These are phyloP conservation scores for Dryadomyces quercus-mongolicae DNA, from an alignment of 2,329 filamentous ascomycete species.

Conservation along the genomic window DNA sequence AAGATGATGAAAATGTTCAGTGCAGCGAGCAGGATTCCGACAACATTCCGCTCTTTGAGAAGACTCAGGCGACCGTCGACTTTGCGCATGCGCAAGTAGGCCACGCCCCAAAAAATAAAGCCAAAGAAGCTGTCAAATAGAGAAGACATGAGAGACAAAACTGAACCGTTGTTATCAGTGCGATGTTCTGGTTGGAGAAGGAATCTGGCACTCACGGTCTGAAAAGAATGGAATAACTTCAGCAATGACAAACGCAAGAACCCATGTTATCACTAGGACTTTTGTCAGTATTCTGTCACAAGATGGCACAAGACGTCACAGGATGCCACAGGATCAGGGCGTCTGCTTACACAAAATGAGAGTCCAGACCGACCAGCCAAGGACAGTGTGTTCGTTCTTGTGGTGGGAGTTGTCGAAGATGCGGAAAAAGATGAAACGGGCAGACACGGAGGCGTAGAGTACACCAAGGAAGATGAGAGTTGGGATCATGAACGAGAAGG, in stretches of 20 bases:
- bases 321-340: no score
- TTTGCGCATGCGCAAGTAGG: slow-evolving; percentile 63
- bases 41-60: slow-evolving; percentile 38
- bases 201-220: slow-evolving; percentile 37
- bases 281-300: background rate
- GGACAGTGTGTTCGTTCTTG: slow-evolving; percentile 65
- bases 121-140: slow-evolving; percentile 90
- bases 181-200: background rate
- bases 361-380: slow-evolving; percentile 72
- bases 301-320: no score
- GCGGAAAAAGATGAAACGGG: slow-evolving; percentile 86
- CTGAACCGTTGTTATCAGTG: slow-evolving; percentile 17
- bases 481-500: slow-evolving; percentile 92
- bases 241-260: slow-evolving; percentile 84
- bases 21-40: slow-evolving; percentile 38
- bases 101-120: slow-evolving; percentile 89
- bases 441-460: slow-evolving; percentile 79
- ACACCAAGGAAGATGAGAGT: slow-evolving; percentile 88
- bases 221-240: slow-evolving; percentile 92
- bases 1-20: slow-evolving; percentile 64
- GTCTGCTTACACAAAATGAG: slow-evolving; percentile 47
- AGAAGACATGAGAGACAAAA: slow-evolving; percentile 67
- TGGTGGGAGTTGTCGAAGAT: slow-evolving; percentile 70
- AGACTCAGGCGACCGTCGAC: slow-evolving; percentile 46
- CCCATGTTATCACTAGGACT: slow-evolving; percentile 57